Base-by-base conservation (phyloP, 192 early-diverging fungal genomes). In the Coemansia sp. region DNA sequence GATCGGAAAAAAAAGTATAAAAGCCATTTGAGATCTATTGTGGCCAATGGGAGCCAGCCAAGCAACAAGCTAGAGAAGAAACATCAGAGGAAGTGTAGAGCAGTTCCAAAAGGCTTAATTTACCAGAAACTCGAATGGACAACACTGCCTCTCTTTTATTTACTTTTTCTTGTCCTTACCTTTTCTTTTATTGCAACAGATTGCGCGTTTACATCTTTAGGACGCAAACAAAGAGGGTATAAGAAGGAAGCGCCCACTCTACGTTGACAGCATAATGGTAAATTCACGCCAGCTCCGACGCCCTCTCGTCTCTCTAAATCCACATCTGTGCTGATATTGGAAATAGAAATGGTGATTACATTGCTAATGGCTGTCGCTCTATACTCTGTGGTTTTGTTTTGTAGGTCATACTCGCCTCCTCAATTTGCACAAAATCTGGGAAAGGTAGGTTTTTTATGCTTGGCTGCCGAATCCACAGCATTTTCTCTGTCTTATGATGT, bases 371-470 rank as follows among this genome's bases (percentile, higher is more conserved):
- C 20, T 18, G 8, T 49, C 18, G n/a, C 18, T 49, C 8, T n/a
- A 18, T 8, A 8, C 11, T 7, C 24, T 23, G 23, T 26, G 12
- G 24, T 23, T 26, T 23, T 53, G 33, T 38, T 59, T 78, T 72
- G 53, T 83, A 94, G 96, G 95, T 95, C 62, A 94, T 96, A 61
- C 88, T 96, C 46, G 95, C 94, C 26, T 89, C 94, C 41, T 90
- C 93, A 23, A 88, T 96, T 59, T 93, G 92, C 74, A 93, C 96
- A 76, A 98, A 96, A 84, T 87, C 88, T 51, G 94, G 94, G 66
- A 96, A 96, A 88, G 93, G 94, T 96, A 89, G 14, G 60, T 67
- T 49, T 67, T 49, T 15, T 68, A 11, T 53, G 24, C 24, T 53
- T 26, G 24, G 6, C 51, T 30, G 6, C 24, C 6, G n/a, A 18